phyloP scores from a whole-genome alignment of 371 early-diverging fungal species.

The Mortierella sp. region DNA sequence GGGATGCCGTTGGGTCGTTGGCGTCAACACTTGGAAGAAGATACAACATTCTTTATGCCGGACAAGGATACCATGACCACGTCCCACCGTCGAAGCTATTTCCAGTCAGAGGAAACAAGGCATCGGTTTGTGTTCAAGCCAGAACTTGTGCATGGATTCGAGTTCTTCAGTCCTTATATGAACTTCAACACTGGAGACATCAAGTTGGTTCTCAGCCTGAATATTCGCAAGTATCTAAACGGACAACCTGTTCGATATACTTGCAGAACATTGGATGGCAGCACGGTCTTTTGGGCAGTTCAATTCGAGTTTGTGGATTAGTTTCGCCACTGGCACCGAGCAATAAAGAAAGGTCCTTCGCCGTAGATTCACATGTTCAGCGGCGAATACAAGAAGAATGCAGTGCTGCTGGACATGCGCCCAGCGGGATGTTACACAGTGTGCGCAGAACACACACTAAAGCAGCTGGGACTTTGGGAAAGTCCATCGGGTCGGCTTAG shows the following conservation, averaged over 20 bases:
- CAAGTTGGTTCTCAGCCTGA: conserved; percentile 35
- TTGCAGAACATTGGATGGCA: conserved; percentile 59
- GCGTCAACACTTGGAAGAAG: conserved; percentile 44
- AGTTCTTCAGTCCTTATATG: conserved; percentile 79
- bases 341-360: no score
- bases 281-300: conserved; percentile 60
- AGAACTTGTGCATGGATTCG: conserved; percentile 71
- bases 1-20: conserved; percentile 28
- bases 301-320: conserved; percentile 62
- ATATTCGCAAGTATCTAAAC: conserved; percentile 69
- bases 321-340: no score
- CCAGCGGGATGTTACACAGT: no score
- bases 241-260: conserved; percentile 75
- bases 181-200: conserved; percentile 79
- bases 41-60: conserved; percentile 37
- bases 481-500: no score
- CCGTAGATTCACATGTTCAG: no score
- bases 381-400: no score
- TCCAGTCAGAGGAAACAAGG: conserved; percentile 66
- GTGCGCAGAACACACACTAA: no score
- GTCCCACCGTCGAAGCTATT: conserved; percentile 66
- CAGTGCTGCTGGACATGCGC: not conserved
- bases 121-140: conserved; percentile 63
- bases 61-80: conserved; percentile 25
- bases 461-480: no score